These are phyloP conservation scores for Asclepias syriaca DNA, from an alignment of 257 asterid species.

Conservation along the genomic window DNA sequence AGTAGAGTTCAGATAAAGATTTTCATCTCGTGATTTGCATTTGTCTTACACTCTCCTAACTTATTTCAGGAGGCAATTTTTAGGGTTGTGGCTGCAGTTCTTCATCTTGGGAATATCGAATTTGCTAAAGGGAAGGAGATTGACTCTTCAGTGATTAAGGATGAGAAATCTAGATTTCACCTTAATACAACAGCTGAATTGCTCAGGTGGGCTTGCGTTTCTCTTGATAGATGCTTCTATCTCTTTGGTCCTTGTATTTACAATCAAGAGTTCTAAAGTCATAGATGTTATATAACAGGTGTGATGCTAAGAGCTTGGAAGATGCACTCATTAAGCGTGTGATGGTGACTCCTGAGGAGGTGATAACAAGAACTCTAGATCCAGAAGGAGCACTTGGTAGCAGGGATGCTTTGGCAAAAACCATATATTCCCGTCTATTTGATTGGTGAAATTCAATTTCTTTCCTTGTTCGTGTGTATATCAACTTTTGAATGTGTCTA, in stretches of 20 bases:
- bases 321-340: conserved; percentile 93
- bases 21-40: conserved; percentile 15
- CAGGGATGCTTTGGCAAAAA: conserved; percentile 94
- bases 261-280: conserved; percentile 12
- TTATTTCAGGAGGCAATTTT: conserved; percentile 80
- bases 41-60: conserved; percentile 19
- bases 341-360: conserved; percentile 97
- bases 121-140: conserved; percentile 91
- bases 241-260: conserved; percentile 9
- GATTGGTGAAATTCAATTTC: conserved; percentile 55
- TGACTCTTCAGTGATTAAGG: conserved; percentile 93
- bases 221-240: conserved; percentile 9
- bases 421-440: conserved; percentile 76
- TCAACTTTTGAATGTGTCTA: conserved; percentile 6
- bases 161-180: conserved; percentile 88
- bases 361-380: conserved; percentile 87
- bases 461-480: conserved; percentile 8
- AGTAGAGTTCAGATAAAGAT: conserved; percentile 15
- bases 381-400: conserved; percentile 96
- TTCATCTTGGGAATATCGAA: conserved; percentile 93
- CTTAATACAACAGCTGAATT: conserved; percentile 77
- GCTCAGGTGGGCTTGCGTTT: conserved; percentile 56
- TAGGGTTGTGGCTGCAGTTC: conserved; percentile 92
- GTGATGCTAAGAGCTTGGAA: conserved; percentile 92
- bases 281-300: conserved; percentile 45